Base-by-base conservation (phyloP, 1,284 basidiomycete genomes). In the Boletus hoseneyae region DNA sequence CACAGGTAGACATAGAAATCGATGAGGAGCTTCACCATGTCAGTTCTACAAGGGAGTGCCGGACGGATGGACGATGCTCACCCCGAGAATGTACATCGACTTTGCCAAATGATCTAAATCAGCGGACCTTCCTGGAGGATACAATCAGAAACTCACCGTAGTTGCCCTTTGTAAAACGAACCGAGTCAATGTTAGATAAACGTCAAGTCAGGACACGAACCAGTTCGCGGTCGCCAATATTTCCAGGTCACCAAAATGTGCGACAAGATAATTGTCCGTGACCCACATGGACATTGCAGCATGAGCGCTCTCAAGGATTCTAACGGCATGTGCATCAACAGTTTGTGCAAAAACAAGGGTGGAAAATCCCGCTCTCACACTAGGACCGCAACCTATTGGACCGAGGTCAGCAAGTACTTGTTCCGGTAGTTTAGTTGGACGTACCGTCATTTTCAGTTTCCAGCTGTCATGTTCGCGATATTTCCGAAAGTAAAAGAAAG, bases 1-100 rank as follows among this genome's bases (percentile, higher is more conserved):
- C 23, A 64, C 63, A 57, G 18, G 30, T 68, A 68, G 33, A 65
- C 64, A 33, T 63, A 52, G 23, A 66, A 62, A 50, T 65, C 66
- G 32, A 65, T 60, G 19, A 64, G 3, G 23, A 65, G 52, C 63
- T 68, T 34, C 6, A 0, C 33, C 2, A 16, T 9, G 18, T 65
- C 36, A 66, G 49, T 18, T 9, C 13, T 3, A 13, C 23, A 1
- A 10, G 6, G 32, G 7, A 3, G 3, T n/a, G 1, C 13, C 8
- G 11, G 2, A 13, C 6, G 1, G 11, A 42, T 9, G 9, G 15
- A 41, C 0, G 18, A 25, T 16, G 33, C 60, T 54, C 42, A 65
- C 63, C 30, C 63, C 63, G 8, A 62, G 44, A 8, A 47, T 56
- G 12, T 55, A 65, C 2, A 42, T 65, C 13, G 41, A 39, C 65